phyloP scores from a whole-genome alignment of 2,329 filamentous ascomycete genomes.

The Aureobasidium sp. region DNA sequence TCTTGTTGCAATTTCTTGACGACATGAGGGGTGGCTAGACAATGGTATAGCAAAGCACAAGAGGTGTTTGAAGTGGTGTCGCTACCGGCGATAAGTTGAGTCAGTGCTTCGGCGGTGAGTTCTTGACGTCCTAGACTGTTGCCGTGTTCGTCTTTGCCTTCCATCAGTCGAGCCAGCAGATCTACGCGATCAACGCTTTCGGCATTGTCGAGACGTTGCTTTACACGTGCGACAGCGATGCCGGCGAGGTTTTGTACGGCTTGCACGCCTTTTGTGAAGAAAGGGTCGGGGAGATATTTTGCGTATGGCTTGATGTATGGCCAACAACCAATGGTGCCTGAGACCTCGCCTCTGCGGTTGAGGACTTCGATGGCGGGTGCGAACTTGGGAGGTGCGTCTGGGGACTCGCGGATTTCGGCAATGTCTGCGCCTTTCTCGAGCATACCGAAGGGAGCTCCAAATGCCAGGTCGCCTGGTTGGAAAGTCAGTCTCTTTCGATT shows the following conservation, averaged over 20 bases:
- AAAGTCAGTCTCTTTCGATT: no score
- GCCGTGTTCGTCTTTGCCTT: slow-evolving; percentile 74
- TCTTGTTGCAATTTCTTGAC: slow-evolving; percentile 64
- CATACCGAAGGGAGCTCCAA: slow-evolving; percentile 78
- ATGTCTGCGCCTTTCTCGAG: slow-evolving; percentile 65
- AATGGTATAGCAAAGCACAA: slow-evolving; percentile 76
- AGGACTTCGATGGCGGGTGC: slow-evolving; percentile 78
- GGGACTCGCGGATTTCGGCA: slow-evolving; percentile 59
- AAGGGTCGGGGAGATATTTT: slow-evolving; percentile 69
- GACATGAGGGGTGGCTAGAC: slow-evolving; percentile 59
- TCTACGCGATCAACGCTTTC: slow-evolving; percentile 60
- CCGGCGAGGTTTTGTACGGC: slow-evolving; percentile 76
- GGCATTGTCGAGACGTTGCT: slow-evolving; percentile 60
- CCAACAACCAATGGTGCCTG: slow-evolving; percentile 62
- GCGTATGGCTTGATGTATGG: slow-evolving; percentile 72
- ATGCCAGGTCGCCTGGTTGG: slow-evolving; percentile 45
- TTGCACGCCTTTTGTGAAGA: slow-evolving; percentile 65
- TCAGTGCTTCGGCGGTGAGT: slow-evolving; percentile 79
- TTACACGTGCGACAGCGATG: slow-evolving; percentile 78
- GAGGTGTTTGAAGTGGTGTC: slow-evolving; percentile 74
- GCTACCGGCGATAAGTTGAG: slow-evolving; percentile 73
- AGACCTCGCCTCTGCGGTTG: slow-evolving; percentile 81
- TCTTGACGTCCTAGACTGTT: slow-evolving; percentile 67
- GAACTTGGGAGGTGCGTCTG: slow-evolving; percentile 54
- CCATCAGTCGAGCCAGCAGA: slow-evolving; percentile 73